These are phyloP conservation scores for Xylogone sp. DNA, from an alignment of 2,329 filamentous ascomycete genomes.

Conservation along the genomic window DNA sequence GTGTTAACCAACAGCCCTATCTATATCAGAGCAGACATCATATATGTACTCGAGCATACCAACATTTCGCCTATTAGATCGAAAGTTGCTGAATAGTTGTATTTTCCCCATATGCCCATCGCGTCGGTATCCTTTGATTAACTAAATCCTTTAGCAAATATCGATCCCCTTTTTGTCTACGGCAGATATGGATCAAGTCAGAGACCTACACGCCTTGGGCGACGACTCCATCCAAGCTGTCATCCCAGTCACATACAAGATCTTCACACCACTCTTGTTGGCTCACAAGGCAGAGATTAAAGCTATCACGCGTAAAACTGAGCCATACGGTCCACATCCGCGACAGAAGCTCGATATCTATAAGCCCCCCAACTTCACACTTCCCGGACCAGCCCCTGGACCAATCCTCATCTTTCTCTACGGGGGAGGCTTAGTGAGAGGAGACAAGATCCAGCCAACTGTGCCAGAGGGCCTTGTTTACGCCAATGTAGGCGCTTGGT, in stretches of 20 bases:
- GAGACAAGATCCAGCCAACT: conserved; percentile 18
- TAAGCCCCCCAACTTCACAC: conserved; percentile 4
- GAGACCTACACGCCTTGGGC: neutral
- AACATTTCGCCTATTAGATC: too few relatives aligned
- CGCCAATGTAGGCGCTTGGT: conserved; percentile 25
- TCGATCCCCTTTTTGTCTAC: neutral
- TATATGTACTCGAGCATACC: too few relatives aligned
- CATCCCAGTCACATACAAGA: conserved; percentile 15
- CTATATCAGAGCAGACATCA: too few relatives aligned
- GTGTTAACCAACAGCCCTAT: too few relatives aligned
- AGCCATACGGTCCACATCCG: conserved; percentile 22
- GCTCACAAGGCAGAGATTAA: conserved; percentile 19
- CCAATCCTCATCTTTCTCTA: conserved; percentile 27
- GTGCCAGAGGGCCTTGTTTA: conserved; percentile 20
- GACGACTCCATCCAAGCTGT: neutral
- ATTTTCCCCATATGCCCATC: too few relatives aligned
- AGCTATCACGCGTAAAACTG: conserved; percentile 13
- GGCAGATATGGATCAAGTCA: neutral
- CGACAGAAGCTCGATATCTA: conserved; percentile 27
- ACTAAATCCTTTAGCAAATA: neutral
- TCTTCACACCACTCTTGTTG: conserved; percentile 19
- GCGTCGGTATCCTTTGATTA: too few relatives aligned
- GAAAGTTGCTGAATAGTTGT: too few relatives aligned
- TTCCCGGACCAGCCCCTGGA: conserved; percentile 3
- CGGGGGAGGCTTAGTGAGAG: conserved; percentile 23